Percentiles rank a stretch among this genome's conserved stretches.
These are phyloP conservation scores for Spathaspora arborariae DNA, from an alignment of 805 yeast genomes.

Conservation along the genomic window DNA sequence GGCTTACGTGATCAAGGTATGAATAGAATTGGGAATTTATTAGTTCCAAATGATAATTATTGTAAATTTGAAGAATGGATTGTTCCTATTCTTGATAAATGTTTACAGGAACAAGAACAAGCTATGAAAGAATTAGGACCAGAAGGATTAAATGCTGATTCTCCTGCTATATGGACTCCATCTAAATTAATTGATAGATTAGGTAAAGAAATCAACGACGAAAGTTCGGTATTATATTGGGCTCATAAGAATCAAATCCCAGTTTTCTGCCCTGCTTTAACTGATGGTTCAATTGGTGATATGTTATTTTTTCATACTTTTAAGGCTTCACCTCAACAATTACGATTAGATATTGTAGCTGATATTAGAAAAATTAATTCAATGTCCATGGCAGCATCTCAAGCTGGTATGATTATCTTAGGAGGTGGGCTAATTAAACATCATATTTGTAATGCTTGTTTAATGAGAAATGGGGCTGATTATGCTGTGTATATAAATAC, in stretches of 20 bases:
- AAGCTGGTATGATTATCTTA: constrained; percentile 92
- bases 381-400: constrained; percentile 89
- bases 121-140: constrained; percentile 49
- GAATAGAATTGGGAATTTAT: constrained; percentile 95
- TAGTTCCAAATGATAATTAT: constrained; percentile 97
- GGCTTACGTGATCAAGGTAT: constrained; percentile 88
- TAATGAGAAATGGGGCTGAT: constrained; percentile 99
- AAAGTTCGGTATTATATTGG: constrained; percentile 92
- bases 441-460: constrained; percentile 95
- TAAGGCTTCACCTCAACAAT: constrained; percentile 85
- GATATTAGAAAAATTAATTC: constrained; percentile 91
- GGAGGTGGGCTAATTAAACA: constrained; percentile 98
- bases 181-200: constrained; percentile 86
- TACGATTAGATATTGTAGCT: constrained; percentile 87
- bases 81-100: constrained; percentile 83
- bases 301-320: constrained; percentile 98
- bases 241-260: constrained; percentile 97
- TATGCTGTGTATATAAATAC: constrained; percentile 96
- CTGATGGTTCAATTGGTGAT: constrained; percentile 98
- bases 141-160: constrained; percentile 57
- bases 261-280: constrained; percentile 93
- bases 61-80: constrained; percentile 99
- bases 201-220: constrained; percentile 94
- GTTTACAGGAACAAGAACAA: constrained; percentile 84
- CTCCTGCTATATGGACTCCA: constrained; percentile 86